Evolutionary conservation across 169 alveolate species (phyloP).

Genomic region (Babesia bovis): DNA sequence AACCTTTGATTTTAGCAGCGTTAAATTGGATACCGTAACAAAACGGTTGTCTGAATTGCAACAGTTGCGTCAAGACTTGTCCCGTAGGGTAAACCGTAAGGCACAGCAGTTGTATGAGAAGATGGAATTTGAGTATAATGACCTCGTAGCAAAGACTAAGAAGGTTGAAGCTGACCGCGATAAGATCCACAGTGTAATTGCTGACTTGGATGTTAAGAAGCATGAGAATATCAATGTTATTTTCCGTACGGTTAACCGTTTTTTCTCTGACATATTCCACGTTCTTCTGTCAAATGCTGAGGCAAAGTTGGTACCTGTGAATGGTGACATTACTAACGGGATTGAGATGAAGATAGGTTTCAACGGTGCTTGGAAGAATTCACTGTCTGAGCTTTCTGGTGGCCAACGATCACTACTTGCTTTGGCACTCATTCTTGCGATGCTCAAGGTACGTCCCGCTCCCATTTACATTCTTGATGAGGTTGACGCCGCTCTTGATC

Average conservation of each 20-base stretch:
- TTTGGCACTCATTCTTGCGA: constrained; percentile 93
- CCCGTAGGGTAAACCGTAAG: constrained; percentile 89
- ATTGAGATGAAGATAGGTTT: constrained; percentile 88
- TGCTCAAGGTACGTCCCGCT: constrained; percentile 95
- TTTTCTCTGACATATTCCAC: constrained; percentile 90
- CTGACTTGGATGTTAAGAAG: constrained; percentile 89
- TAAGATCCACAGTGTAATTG: constrained; percentile 89
- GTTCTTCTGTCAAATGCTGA: constrained; percentile 91
- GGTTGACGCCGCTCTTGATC: constrained; percentile 99
- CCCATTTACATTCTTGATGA: constrained; percentile 99
- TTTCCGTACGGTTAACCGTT: constrained; percentile 86
- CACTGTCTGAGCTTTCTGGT: constrained; percentile 89
- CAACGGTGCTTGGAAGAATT: constrained; percentile 91
- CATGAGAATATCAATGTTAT: constrained; percentile 87
- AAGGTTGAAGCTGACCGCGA: constrained; percentile 87
- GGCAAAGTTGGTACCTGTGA: constrained; percentile 88
- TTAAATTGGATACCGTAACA: constrained; percentile 68
- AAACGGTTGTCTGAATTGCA: constrained; percentile 80
- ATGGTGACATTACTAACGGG: constrained; percentile 80
- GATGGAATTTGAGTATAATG: constrained; percentile 86
- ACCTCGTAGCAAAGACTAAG: constrained; percentile 85
- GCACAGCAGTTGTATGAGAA: constrained; percentile 91
- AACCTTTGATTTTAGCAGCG: constrained; percentile 71
- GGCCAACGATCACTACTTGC: constrained; percentile 98
- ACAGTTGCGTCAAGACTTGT: constrained; percentile 79